Conservation (phyloP, 2,329 filamentous ascomycete species). For the Exserohilum rostratum region DNA sequence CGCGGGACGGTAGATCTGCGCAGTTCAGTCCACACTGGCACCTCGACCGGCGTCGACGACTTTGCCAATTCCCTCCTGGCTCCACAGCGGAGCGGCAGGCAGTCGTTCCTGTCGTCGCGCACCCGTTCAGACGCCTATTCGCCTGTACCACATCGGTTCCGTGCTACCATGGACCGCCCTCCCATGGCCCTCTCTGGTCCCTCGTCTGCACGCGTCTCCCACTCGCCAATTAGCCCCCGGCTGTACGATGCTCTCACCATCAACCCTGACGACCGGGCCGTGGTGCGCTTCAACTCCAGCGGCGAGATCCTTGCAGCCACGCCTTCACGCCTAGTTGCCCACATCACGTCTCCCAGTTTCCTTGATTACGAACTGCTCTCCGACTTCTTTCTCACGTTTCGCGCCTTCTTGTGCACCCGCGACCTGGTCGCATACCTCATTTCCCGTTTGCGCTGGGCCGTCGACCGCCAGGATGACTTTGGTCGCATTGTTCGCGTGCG, state of each 20-base stretch:
- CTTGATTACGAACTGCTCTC: slow-evolving; percentile 96
- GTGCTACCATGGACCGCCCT: slow-evolving; percentile 44
- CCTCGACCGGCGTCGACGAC: slow-evolving; percentile 70
- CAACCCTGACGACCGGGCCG: slow-evolving; percentile 78
- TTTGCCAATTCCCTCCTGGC: slow-evolving; percentile 65
- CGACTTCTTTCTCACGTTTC: slow-evolving; percentile 96
- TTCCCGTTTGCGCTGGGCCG: slow-evolving; percentile 84
- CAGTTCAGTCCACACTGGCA: slow-evolving; percentile 74
- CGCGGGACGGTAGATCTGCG: slow-evolving; percentile 78
- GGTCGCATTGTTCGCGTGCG: slow-evolving; percentile 94
- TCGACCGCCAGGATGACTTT: slow-evolving; percentile 77
- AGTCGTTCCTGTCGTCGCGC: slow-evolving; percentile 46
- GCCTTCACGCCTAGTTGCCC: slow-evolving; percentile 86
- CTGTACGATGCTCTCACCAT: slow-evolving; percentile 84
- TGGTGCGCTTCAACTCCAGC: slow-evolving; percentile 80
- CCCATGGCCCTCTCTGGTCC: slow-evolving; percentile 43
- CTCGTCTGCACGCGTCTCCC: slow-evolving; percentile 46
- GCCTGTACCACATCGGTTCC: slow-evolving; percentile 40
- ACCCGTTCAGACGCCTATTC: slow-evolving; percentile 48
- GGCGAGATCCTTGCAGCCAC: slow-evolving; percentile 87
- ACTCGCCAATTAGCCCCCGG: slow-evolving; percentile 58
- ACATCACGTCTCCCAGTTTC: slow-evolving; percentile 95
- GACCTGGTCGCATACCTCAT: slow-evolving; percentile 85
- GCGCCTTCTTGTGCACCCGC: slow-evolving; percentile 77
- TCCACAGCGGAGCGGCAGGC: slow-evolving; percentile 42